Percentiles rank a stretch among this genome's conserved stretches.
These are phyloP conservation scores for Nemania serpens DNA, from an alignment of 2,329 filamentous ascomycete genomes.

Conservation along the genomic window DNA sequence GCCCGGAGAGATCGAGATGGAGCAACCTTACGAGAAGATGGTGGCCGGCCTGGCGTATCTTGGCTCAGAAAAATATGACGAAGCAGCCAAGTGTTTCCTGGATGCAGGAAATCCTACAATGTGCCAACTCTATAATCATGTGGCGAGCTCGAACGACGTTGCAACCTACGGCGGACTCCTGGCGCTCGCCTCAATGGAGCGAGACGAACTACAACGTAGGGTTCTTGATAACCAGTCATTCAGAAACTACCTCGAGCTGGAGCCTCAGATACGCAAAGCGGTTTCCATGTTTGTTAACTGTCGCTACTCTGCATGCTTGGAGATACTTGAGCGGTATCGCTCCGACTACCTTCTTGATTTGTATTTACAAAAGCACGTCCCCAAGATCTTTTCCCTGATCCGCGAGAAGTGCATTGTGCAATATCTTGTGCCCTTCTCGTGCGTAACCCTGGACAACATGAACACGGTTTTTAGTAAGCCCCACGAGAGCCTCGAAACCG, in stretches of 20 bases:
- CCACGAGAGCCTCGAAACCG: slow-evolving; percentile 68
- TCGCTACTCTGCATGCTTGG: slow-evolving; percentile 83
- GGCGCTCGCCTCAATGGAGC: slow-evolving; percentile 86
- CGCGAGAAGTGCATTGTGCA: slow-evolving; percentile 91
- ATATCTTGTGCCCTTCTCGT: slow-evolving; percentile 89
- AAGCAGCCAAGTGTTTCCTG: slow-evolving; percentile 76
- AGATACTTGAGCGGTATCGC: slow-evolving; percentile 79
- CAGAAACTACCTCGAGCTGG: slow-evolving; percentile 85
- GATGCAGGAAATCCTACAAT: slow-evolving; percentile 58
- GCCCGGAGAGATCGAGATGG: slow-evolving; percentile 52
- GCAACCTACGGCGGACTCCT: slow-evolving; percentile 91
- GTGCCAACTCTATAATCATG: slow-evolving; percentile 65
- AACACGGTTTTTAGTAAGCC: slow-evolving; percentile 73
- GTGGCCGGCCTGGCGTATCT: slow-evolving; percentile 57
- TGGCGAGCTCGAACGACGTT: slow-evolving; percentile 83
- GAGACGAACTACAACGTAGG: slow-evolving; percentile 70
- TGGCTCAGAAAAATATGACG: slow-evolving; percentile 52
- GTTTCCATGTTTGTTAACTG: slow-evolving; percentile 88
- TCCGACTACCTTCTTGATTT: slow-evolving; percentile 90
- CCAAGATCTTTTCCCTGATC: slow-evolving; percentile 72
- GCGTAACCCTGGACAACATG: slow-evolving; percentile 80
- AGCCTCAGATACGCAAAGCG: slow-evolving; percentile 91
- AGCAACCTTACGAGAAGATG: slow-evolving; percentile 58
- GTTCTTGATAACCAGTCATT: slow-evolving; percentile 84
- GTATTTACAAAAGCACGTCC: slow-evolving; percentile 76